Evolutionary conservation across 2,329 filamentous ascomycete genomes (phyloP).

Genomic region (Clonostachys chloroleuca): DNA sequence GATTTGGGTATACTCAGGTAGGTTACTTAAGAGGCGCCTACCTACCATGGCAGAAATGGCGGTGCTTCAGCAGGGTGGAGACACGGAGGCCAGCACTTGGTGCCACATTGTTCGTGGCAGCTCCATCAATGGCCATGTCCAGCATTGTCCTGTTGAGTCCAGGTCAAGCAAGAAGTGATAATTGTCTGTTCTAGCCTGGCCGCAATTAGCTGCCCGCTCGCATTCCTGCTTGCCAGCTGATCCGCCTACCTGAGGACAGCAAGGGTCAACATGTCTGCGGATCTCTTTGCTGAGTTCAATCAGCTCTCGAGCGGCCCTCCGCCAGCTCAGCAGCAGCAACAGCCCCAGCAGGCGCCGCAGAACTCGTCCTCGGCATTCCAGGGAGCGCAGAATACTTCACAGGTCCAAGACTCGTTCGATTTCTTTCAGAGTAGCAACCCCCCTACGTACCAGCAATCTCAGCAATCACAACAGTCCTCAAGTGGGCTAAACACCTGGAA

Average conservation of each 20-base stretch:
- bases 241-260: not conserved
- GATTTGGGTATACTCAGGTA: too few relatives aligned
- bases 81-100: too few relatives aligned
- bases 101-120: too few relatives aligned
- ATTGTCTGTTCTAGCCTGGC: too few relatives aligned
- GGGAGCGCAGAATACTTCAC: not conserved
- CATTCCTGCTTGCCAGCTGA: too few relatives aligned
- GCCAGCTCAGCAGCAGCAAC: not conserved
- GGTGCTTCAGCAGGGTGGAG: too few relatives aligned
- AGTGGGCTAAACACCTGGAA: not conserved
- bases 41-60: too few relatives aligned
- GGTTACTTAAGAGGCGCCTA: too few relatives aligned
- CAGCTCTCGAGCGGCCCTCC: constrained; percentile 32
- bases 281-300: constrained; percentile 62
- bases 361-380: not conserved
- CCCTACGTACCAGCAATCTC: not conserved
- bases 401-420: not conserved
- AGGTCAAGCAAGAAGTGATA: too few relatives aligned
- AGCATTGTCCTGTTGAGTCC: too few relatives aligned
- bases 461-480: not conserved
- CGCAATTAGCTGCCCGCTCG: too few relatives aligned
- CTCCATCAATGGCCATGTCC: too few relatives aligned
- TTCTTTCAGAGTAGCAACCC: not conserved
- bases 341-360: not conserved
- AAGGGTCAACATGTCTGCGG: constrained; percentile 51